Percentiles rank a stretch among this genome's conserved stretches.
Evolutionary conservation across 768 basidiomycete species (phyloP).

Genomic region (Tulasnella sp.): DNA sequence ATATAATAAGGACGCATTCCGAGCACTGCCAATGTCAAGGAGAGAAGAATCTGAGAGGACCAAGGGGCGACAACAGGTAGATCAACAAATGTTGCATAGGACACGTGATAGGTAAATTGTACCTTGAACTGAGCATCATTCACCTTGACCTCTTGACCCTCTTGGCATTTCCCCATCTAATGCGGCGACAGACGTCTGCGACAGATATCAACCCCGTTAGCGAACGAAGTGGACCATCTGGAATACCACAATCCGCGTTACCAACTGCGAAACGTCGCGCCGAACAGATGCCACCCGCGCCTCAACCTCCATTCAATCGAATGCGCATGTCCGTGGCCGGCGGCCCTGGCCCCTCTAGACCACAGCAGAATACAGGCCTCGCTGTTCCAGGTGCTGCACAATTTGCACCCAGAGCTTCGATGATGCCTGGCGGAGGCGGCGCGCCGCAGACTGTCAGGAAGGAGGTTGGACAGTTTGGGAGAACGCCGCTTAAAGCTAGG

Average conservation of each 20-base stretch:
- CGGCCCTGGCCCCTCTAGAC: conserved; percentile 42
- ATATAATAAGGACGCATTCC: no score
- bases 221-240: conserved; percentile 40
- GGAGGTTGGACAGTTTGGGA: conserved; percentile 39
- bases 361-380: conserved; percentile 44
- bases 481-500: conserved; percentile 37
- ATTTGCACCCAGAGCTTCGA: conserved; percentile 11
- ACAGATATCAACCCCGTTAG: neutral
- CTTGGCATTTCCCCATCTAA: neutral
- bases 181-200: neutral
- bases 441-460: conserved; percentile 61
- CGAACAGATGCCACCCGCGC: conserved; percentile 18
- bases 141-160: neutral
- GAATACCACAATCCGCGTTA: conserved; percentile 51
- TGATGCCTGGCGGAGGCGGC: conserved; percentile 34
- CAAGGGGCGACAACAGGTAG: no score
- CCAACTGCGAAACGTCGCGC: conserved; percentile 49
- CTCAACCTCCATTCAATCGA: conserved; percentile 17
- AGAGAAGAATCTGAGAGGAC: no score
- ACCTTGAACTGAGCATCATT: neutral
- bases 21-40: no score
- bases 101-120: neutral
- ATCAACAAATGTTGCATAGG: neutral
- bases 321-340: conserved; percentile 65
- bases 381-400: conserved; percentile 62